phyloP scores from a whole-genome alignment of 768 basidiomycete genomes.

The Calocera cornea region DNA sequence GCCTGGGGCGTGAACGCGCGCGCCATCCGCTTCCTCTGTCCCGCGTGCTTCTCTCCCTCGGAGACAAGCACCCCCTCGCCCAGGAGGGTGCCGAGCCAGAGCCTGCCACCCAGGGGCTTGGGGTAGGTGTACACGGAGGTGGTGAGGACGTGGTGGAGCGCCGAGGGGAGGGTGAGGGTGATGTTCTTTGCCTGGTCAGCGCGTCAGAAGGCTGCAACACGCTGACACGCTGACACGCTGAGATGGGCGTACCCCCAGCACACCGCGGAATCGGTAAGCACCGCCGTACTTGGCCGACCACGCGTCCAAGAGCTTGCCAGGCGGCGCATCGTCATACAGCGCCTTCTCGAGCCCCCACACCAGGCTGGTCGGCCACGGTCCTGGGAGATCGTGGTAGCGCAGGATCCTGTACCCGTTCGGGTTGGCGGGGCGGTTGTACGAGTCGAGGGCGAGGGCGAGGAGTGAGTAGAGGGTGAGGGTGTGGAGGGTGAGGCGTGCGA shows the following conservation, averaged over 20 bases:
- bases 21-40: constrained; percentile 10
- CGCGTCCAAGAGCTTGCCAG: constrained; percentile 38
- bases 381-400: constrained; percentile 29
- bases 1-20: constrained; percentile 5
- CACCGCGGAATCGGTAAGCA: constrained; percentile 42
- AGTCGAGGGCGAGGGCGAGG: background rate
- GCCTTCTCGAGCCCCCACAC: constrained; percentile 52
- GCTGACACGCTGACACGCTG: background rate
- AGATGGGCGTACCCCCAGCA: constrained; percentile 35
- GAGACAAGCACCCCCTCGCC: constrained; percentile 55
- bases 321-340: constrained; percentile 30
- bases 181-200: constrained; percentile 39
- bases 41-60: constrained; percentile 33
- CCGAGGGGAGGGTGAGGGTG: constrained; percentile 41
- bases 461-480: background rate
- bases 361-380: constrained; percentile 36
- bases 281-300: constrained; percentile 45
- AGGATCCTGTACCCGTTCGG: background rate
- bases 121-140: constrained; percentile 46
- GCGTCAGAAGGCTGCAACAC: constrained; percentile 7
- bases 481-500: background rate
- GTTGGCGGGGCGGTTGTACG: background rate
- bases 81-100: constrained; percentile 47
- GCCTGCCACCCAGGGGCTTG: constrained; percentile 47
- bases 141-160: constrained; percentile 41